Percentiles rank a stretch among this genome's conserved stretches.
phyloP scores from a whole-genome alignment of 306 rosid species.

The Acmispon strigosus region DNA sequence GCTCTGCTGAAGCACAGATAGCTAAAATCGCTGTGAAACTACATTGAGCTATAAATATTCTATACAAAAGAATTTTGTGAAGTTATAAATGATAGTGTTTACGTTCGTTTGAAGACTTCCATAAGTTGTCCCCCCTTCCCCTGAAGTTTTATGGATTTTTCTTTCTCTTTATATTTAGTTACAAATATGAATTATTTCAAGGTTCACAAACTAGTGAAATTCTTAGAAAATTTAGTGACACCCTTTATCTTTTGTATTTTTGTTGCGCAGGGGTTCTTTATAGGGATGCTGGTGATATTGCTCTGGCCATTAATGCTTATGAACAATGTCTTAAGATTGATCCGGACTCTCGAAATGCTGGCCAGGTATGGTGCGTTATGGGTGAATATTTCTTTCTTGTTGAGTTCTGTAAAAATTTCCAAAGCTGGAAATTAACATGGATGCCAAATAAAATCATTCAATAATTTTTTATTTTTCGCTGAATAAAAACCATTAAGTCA shows the following conservation, averaged over 20 bases:
- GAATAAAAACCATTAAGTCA: not conserved
- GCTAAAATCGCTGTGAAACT: not conserved
- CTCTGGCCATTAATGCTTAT: constrained; percentile 79
- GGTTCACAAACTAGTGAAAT: not conserved
- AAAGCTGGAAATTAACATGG: not conserved
- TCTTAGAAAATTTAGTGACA: not conserved
- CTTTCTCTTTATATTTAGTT: not conserved
- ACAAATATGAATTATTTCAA: not conserved
- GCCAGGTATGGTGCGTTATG: constrained; percentile 63
- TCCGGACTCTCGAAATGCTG: constrained; percentile 97
- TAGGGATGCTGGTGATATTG: constrained; percentile 91
- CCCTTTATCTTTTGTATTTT: constrained; percentile 17
- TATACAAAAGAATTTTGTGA: not conserved
- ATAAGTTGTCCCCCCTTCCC: not conserved
- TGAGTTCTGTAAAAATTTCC: constrained; percentile 2
- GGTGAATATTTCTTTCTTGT: not conserved
- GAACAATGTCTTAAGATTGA: constrained; percentile 94
- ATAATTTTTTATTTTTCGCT: not conserved
- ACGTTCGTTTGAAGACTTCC: not conserved
- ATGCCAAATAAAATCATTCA: not conserved
- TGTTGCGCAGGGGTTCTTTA: constrained; percentile 78
- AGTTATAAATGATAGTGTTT: not conserved
- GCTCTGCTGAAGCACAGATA: not conserved
- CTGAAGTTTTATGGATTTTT: not conserved
- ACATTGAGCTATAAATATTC: not conserved